Base-by-base conservation (phyloP, 1,139 yeast genomes). In the Zygoascus hellenicus region DNA sequence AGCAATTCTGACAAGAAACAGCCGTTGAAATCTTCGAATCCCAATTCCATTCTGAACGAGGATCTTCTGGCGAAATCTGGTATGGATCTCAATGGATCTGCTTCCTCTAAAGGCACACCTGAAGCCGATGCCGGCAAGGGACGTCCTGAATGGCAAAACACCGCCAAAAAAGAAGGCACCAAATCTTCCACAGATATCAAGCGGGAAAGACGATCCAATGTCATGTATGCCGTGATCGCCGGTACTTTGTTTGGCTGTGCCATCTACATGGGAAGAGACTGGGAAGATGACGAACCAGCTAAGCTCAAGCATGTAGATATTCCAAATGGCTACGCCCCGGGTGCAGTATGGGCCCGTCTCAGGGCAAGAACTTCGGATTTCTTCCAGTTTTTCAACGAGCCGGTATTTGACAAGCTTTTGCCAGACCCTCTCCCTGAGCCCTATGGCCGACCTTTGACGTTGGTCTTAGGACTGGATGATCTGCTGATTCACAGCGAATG, bases 361-460 rank as follows among this genome's bases (percentile, higher is more conserved):
- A 73, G 67, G 54, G 81, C 81, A 54, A 80, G 98, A 70, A 73
- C 84, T 53, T 72, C 80, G 45, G 83, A 89, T 39, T 75, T 87
- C 52, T 84, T 90, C 65, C 81, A 85, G 41, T 84, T 85, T 58
- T 90, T 90, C 72, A 83, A 87, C 52, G 97, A 92, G 58, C 98
- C 99, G 9, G 95, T 86, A 14, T 90, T 85, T 67, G 95, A 89
- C 52, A 88, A 89, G 62, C 78, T 92, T 62, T 77, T 92, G 58
- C 97, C 97, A 45, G 92, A 89, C 39, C 90, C 95, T 46, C 83
- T 95, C 26, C 88, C 89, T 7, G 95, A 88, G 60, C 95, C 95
- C 48, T 92, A 90, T 67, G 86, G 92, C 63, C 83, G 96, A 63
- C 96, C 97, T 35, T 71, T 86, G 64, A 92, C 99, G 2, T 74